Evolutionary conservation across 805 yeast species (phyloP), one percentile per base, ranked within the genome.

Genomic region (Wickerhamiella musiphila): DNA sequence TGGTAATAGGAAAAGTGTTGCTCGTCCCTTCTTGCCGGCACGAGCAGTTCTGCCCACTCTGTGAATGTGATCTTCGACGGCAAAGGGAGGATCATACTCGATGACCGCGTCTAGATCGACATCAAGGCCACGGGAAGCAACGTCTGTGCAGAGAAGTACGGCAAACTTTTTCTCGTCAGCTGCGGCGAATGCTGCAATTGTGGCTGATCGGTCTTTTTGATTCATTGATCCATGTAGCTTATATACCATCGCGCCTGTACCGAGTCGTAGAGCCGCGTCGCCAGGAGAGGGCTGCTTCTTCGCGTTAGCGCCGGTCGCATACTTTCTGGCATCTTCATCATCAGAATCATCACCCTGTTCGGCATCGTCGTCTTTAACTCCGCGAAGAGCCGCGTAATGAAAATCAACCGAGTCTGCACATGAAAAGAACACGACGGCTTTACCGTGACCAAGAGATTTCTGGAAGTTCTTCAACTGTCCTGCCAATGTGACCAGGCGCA

Each of bases 21-120:
- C 78, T 23, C 64, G 64, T 52, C 99, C 99, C 24, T 60, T 54
- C 28, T 72, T 66, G 40, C 98, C 98, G n/a, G 92, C 93, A 58
- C 99, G 73, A 6, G 99, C 99, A 9, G 96, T 83, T 60, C 99
- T 73, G 33, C 99, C 99, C 35, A 84, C 79, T 54, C 99, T 68
- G 54, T 90, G 99, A 36, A 90, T 60, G 63, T 90, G 98, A 51
- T 90, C 99, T 40, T 83, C 95, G 4, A 82, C 63, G 1, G 90
- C 68, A 48, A 86, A 84, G 4, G 98, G 94, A 2, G 99, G 94
- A 51, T 90, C 99, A 45, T 73, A 76, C 53, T 90, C 98, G 13
- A 90, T 63, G 20, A 90, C 94, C 29, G 75, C 70, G 28, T 90
- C 69, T 36, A 90, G 81, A 31, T 70, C 93, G 35, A 90, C 59